phyloP scores from a whole-genome alignment of 305 asterid species.

The Ajuga reptans region DNA sequence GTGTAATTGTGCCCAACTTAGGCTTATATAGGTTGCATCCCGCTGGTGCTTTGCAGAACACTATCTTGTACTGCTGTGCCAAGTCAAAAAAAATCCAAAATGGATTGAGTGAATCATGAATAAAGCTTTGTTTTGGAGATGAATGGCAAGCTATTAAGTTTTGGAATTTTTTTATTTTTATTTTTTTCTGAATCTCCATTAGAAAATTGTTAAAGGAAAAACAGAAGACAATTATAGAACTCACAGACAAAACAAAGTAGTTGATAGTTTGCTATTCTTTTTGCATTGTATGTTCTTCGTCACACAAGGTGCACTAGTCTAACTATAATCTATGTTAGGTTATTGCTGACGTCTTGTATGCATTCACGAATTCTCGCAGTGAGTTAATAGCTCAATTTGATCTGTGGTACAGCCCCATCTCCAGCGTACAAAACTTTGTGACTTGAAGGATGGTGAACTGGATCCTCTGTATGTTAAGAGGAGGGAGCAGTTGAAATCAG shows the following conservation, averaged over 20 bases:
- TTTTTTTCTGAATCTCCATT: neutral
- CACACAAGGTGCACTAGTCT: neutral
- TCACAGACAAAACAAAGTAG: neutral
- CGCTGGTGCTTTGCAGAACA: neutral
- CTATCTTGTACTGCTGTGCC: neutral
- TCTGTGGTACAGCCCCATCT: constrained; percentile 77
- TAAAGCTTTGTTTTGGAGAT: neutral
- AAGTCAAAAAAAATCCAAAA: neutral
- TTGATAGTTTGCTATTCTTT: neutral
- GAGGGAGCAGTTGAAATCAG: constrained; percentile 70
- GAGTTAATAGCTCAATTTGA: constrained; percentile 18
- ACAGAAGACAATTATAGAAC: neutral
- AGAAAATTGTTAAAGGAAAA: neutral
- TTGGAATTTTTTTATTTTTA: too few relatives aligned
- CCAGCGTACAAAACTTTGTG: constrained; percentile 94
- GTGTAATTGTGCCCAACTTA: neutral
- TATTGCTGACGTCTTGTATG: constrained; percentile 9
- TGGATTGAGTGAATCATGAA: neutral
- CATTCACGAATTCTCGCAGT: constrained; percentile 6
- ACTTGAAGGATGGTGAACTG: constrained; percentile 78
- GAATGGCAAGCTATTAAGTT: neutral
- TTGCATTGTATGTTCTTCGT: neutral
- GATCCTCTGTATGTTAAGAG: constrained; percentile 67
- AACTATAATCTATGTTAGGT: neutral
- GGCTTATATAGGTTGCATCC: neutral